phyloP scores from a whole-genome alignment of 2,329 filamentous ascomycete species.

The Orbilia quercus region DNA sequence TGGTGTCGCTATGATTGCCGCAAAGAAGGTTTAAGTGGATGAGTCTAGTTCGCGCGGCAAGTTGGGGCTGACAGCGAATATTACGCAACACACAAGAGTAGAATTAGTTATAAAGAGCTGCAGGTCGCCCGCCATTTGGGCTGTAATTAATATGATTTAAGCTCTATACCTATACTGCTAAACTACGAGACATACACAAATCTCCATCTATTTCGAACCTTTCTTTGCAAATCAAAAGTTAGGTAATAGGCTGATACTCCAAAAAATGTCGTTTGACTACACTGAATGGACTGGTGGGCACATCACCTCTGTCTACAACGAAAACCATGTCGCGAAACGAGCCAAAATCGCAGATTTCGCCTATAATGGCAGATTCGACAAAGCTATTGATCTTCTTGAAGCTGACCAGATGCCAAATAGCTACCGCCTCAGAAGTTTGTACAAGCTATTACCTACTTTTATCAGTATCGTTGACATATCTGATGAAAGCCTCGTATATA shows the following conservation, averaged over 20 bases:
- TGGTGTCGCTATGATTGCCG: conserved; percentile 12
- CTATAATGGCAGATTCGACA: conserved; percentile 36
- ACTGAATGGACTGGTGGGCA: conserved; percentile 34
- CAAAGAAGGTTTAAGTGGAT: conserved; percentile 4
- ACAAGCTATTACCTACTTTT: not conserved
- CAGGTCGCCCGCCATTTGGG: not conserved
- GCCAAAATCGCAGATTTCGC: conserved; percentile 38
- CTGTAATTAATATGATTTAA: not conserved
- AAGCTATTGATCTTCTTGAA: conserved; percentile 38
- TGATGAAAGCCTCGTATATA: not conserved
- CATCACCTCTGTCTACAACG: conserved; percentile 22
- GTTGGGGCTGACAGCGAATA: too few species aligned
- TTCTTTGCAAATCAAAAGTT: not conserved
- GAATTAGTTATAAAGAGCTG: too few species aligned
- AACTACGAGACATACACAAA: too few species aligned
- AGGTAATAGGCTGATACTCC: not conserved
- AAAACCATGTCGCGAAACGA: not conserved
- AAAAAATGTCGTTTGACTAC: conserved; percentile 12
- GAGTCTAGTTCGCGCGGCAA: conserved; percentile 10
- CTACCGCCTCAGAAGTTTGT: conserved; percentile 41
- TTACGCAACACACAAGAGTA: conserved; percentile 35
- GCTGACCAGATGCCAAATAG: conserved; percentile 15
- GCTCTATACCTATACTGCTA: too few species aligned
- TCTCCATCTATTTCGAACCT: not conserved
- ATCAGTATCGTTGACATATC: not conserved